Evolutionary conservation across 2,329 filamentous ascomycete species (phyloP).

Genomic region (Metarhizium guizhouense): DNA sequence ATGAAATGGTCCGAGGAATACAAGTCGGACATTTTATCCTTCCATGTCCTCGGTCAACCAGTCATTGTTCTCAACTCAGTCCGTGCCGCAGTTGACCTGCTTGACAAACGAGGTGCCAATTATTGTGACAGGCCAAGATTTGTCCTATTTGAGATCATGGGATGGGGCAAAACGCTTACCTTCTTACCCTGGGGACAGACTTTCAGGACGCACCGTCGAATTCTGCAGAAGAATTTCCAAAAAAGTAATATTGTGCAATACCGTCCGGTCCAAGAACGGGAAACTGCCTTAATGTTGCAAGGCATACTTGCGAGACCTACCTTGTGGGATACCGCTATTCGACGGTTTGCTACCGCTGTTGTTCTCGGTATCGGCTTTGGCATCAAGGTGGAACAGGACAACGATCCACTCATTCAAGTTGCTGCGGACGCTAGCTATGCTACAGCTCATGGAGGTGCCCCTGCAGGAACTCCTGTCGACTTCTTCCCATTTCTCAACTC

Average conservation of each 20-base stretch:
- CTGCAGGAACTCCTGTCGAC: slow-evolving; percentile 32
- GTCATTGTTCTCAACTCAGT: slow-evolving; percentile 36
- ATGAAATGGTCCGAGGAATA: slow-evolving; percentile 32
- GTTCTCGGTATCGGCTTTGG: slow-evolving; percentile 35
- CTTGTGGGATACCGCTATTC: slow-evolving; percentile 27
- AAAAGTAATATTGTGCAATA: slow-evolving; percentile 27
- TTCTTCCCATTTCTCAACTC: slow-evolving; percentile 35
- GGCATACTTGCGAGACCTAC: slow-evolving; percentile 21
- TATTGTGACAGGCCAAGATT: slow-evolving; percentile 37
- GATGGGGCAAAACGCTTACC: slow-evolving; percentile 36
- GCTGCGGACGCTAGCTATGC: slow-evolving; percentile 22
- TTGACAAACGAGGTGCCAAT: slow-evolving; percentile 35
- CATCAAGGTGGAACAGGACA: slow-evolving; percentile 25
- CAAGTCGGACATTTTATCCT: slow-evolving; percentile 33
- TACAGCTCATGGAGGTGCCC: slow-evolving; percentile 19
- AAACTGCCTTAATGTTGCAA: slow-evolving; percentile 20
- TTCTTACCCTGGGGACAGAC: slow-evolving; percentile 33
- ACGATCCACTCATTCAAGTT: slow-evolving; percentile 31
- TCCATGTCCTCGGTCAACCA: slow-evolving; percentile 22
- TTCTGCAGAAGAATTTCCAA: slow-evolving; percentile 34
- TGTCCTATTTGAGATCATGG: slow-evolving; percentile 32
- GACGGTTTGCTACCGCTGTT: slow-evolving; percentile 30
- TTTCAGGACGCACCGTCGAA: slow-evolving; percentile 33
- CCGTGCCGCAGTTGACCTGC: slow-evolving; percentile 31
- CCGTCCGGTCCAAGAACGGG: slow-evolving; percentile 24